Percentiles rank a stretch among this genome's conserved stretches.
These are phyloP conservation scores for Leucosporidium creatinivorum DNA, from an alignment of 768 basidiomycete genomes.

Conservation along the genomic window DNA sequence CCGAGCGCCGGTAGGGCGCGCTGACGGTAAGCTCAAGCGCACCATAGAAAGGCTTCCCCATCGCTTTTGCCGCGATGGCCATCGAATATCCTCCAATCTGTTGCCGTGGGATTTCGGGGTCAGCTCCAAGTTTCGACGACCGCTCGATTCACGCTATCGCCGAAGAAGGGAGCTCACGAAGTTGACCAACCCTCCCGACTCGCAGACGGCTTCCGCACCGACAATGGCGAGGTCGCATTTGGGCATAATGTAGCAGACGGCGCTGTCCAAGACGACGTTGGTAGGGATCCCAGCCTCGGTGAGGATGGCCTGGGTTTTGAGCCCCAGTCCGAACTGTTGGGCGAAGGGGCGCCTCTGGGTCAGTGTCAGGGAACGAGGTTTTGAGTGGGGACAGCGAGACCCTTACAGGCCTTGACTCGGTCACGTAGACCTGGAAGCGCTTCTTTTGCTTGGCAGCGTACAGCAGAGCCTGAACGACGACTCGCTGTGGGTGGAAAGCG, in stretches of 20 bases:
- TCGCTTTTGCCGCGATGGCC: slow-evolving; percentile 87
- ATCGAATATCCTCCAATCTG: slow-evolving; percentile 88
- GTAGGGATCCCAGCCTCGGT: slow-evolving; percentile 87
- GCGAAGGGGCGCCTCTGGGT: neutral
- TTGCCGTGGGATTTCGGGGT: slow-evolving; percentile 24
- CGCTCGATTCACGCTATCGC: neutral
- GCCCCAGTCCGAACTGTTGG: slow-evolving; percentile 48
- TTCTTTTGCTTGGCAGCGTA: slow-evolving; percentile 72
- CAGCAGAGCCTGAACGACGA: slow-evolving; percentile 86
- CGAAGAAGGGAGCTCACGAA: slow-evolving; percentile 43
- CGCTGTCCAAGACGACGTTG: slow-evolving; percentile 89
- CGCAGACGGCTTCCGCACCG: slow-evolving; percentile 95
- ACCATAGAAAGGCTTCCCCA: slow-evolving; percentile 90
- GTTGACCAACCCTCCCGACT: slow-evolving; percentile 86
- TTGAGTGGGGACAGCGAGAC: slow-evolving; percentile 42
- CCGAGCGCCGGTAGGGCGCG: slow-evolving; percentile 57
- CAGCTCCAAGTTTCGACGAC: neutral
- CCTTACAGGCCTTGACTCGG: slow-evolving; percentile 80
- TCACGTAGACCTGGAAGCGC: slow-evolving; percentile 94
- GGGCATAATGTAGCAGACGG: slow-evolving; percentile 95
- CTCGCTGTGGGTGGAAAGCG: slow-evolving; percentile 46
- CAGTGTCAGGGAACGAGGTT: neutral
- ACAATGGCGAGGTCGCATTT: slow-evolving; percentile 72
- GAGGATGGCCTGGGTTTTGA: slow-evolving; percentile 82
- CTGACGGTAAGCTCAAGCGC: neutral